phyloP scores from a whole-genome alignment of 257 asterid genomes.

The Solanum chilense region DNA sequence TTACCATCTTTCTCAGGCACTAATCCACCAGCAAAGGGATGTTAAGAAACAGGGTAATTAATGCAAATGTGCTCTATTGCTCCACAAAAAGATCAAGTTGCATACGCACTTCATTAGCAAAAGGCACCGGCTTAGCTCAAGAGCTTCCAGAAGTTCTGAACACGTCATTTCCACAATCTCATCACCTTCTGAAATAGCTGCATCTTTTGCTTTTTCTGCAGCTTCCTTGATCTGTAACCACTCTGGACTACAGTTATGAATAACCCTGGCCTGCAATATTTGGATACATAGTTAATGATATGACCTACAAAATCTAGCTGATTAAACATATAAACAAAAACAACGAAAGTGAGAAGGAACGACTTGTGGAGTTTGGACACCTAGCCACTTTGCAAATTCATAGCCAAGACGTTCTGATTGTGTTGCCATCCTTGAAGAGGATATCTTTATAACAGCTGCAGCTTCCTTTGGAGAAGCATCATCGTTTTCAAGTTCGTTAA shows the following conservation, averaged over 20 bases:
- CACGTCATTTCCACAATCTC: slow-evolving; percentile 91
- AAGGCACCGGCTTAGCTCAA: slow-evolving; percentile 97
- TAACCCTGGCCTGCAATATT: slow-evolving; percentile 69
- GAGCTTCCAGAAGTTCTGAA: slow-evolving; percentile 97
- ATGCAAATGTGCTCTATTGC: neutral
- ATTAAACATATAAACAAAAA: neutral
- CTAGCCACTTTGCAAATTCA: slow-evolving; percentile 98
- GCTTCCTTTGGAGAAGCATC: slow-evolving; percentile 73
- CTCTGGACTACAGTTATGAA: slow-evolving; percentile 82
- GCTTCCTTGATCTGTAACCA: slow-evolving; percentile 93
- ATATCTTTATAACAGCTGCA: slow-evolving; percentile 92
- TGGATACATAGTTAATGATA: slow-evolving; percentile 5
- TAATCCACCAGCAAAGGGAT: neutral
- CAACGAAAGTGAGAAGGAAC: slow-evolving; percentile 33
- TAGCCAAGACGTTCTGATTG: slow-evolving; percentile 98
- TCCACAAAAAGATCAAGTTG: neutral
- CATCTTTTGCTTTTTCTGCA: slow-evolving; percentile 78
- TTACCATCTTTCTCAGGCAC: neutral
- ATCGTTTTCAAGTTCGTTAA: slow-evolving; percentile 60
- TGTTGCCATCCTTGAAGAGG: slow-evolving; percentile 99
- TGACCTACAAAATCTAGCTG: neutral
- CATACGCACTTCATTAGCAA: slow-evolving; percentile 68
- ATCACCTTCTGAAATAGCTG: slow-evolving; percentile 65
- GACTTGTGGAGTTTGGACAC: slow-evolving; percentile 97
- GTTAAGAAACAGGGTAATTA: neutral